Base-by-base conservation (phyloP, 1,284 basidiomycete genomes). In the Ceratobasidium sp. region DNA sequence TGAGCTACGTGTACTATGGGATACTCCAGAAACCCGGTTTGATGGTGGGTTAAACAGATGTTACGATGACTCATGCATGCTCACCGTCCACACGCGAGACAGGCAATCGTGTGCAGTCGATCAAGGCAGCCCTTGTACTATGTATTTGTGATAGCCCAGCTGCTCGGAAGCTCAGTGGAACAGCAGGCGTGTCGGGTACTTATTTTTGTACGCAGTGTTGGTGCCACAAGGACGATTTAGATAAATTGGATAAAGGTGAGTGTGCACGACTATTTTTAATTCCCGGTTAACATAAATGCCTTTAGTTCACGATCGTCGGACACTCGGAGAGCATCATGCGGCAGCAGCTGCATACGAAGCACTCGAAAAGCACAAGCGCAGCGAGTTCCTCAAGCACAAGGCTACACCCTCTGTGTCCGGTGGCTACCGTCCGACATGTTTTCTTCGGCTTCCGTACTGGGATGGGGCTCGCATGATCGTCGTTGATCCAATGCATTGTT, bases 401-500 rank as follows among this genome's bases (percentile, higher is more conserved):
- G 18, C 35, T 35, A 30, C 23, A 55, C 52, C 38, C 23, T 27
- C 8, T 52, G 38, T 20, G 14, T 14, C 67, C 14, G 50, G 50
- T 14, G 67, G 67, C 12, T 69, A 69, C 50, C 67, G 67, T n/a
- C 44, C 55, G 23, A 30, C 27, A 16, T 52, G 52, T 18, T 52
- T 69, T n/a, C 67, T 69, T 30, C 33, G 57, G n/a, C 38, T 69
- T 41, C 71, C 71, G 12, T 74, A 74, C 57, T 74, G 71, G 71
- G 59, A 74, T 30, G 71, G 71, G 50, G 71, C 59, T 35, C 71
- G 48, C 35, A 74, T 74, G 71, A 46, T 74, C 38, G 59, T 74
- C 27, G 71, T 74, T 18, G 71, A 74, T 33, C 71, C 71, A 33
- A 74, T 74, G 71, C 71, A 74, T 23, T 74, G 71, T 30, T 20